Percentiles rank a stretch among this genome's conserved stretches.
phyloP scores from a whole-genome alignment of 352 stramenopile species.

The Phytopythium cucurbitacearum region DNA sequence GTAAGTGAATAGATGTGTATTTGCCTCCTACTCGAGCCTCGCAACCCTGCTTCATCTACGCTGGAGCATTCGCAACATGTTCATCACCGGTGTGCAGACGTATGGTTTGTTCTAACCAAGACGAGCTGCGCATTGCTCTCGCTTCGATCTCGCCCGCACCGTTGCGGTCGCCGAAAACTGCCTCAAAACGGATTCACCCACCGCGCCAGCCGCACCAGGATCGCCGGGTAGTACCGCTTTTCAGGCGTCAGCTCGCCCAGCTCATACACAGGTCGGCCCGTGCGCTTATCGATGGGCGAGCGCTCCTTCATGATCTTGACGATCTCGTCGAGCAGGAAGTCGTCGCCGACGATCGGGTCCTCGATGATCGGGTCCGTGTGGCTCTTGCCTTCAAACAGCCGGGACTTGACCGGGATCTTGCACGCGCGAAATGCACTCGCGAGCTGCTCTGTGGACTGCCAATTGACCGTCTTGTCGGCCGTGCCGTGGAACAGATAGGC shows the following conservation, averaged over 20 bases:
- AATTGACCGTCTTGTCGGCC: slow-evolving; percentile 54
- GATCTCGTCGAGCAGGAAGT: slow-evolving; percentile 54
- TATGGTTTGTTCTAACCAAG: too few relatives aligned
- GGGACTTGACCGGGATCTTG: slow-evolving; percentile 37
- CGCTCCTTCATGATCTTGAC: slow-evolving; percentile 42
- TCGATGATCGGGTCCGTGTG: slow-evolving; percentile 94
- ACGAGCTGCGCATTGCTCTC: too few relatives aligned
- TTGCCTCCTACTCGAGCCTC: too few relatives aligned
- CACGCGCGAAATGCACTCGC: slow-evolving; percentile 38
- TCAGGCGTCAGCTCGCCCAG: slow-evolving; percentile 26
- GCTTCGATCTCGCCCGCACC: too few relatives aligned
- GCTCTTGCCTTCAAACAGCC: slow-evolving; percentile 79
- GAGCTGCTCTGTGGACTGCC: slow-evolving; percentile 53
- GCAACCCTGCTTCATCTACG: too few relatives aligned
- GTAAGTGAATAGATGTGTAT: too few relatives aligned
- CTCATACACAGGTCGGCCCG: slow-evolving; percentile 27
- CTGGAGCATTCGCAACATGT: too few relatives aligned
- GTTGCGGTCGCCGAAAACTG: background rate
- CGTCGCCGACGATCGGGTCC: slow-evolving; percentile 63
- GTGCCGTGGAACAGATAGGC: slow-evolving; percentile 68
- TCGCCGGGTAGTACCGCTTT: slow-evolving; percentile 38
- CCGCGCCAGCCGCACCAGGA: slow-evolving; percentile 44
- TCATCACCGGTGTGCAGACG: too few relatives aligned
- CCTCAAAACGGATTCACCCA: slow-evolving; percentile 60
- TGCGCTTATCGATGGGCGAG: slow-evolving; percentile 26